These are phyloP conservation scores for Pleurostoma richardsiae DNA, from an alignment of 2,329 filamentous ascomycete genomes.

Conservation along the genomic window DNA sequence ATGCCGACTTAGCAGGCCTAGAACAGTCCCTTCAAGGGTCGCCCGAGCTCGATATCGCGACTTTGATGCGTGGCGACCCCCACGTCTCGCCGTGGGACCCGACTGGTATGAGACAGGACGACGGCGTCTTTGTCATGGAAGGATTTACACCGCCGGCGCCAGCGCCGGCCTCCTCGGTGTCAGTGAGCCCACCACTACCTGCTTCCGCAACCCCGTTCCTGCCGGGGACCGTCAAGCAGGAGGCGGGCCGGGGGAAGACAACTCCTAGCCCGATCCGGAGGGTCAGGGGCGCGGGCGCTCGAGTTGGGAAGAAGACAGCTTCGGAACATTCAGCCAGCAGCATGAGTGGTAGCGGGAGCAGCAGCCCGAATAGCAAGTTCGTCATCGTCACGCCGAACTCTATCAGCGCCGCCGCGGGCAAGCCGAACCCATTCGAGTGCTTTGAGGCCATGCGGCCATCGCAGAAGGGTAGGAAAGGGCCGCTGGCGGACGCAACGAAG, in stretches of 20 bases:
- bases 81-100: slow-evolving; percentile 38
- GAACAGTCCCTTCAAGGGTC: slow-evolving; percentile 7
- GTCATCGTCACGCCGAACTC: slow-evolving; percentile 50
- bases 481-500: slow-evolving; percentile 48
- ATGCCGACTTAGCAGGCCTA: too few relatives aligned
- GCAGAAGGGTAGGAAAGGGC: slow-evolving; percentile 52
- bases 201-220: neutral
- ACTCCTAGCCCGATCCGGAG: slow-evolving; percentile 31
- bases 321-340: slow-evolving; percentile 2
- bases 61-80: slow-evolving; percentile 26
- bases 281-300: slow-evolving; percentile 28
- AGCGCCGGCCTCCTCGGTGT: neutral
- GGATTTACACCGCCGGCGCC: neutral
- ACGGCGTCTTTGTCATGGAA: slow-evolving; percentile 10
- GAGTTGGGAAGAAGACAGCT: slow-evolving; percentile 40
- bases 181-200: neutral
- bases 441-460: slow-evolving; percentile 48
- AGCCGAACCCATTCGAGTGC: slow-evolving; percentile 48
- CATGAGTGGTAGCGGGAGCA: slow-evolving; percentile 2
- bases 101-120: slow-evolving; percentile 22
- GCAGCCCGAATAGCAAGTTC: slow-evolving; percentile 31
- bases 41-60: slow-evolving; percentile 28
- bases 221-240: slow-evolving; percentile 11
- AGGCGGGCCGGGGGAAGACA: slow-evolving; percentile 13
- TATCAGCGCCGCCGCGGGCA: slow-evolving; percentile 44